Evolutionary conservation across 1,139 yeast species (phyloP), one percentile per base, ranked within the genome.

Genomic region (Scheffersomyces titani): DNA sequence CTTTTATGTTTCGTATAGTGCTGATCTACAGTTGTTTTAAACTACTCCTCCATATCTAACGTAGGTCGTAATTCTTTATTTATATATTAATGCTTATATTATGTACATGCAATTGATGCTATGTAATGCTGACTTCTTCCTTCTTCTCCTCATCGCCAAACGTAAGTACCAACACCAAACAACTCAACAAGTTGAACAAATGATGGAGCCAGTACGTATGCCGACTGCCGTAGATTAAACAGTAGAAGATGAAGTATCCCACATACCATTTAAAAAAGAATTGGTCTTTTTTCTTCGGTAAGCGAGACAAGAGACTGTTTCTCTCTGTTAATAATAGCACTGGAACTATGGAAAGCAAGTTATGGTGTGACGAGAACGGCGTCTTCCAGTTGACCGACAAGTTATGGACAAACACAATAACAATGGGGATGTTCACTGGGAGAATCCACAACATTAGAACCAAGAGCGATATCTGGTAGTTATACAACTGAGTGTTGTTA

Each of bases 361-460:
- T 89, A 67, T 89, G 94, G 67, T 89, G 94, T 0, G 93, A 87
- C 18, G 89, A 84, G 63, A 89, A 89, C 21, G 93, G 90, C 0
- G 92, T 88, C 54, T 77, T 82, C 93, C 94, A 89, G 61, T 80
- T 83, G 47, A 89, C 79, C 1, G 88, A 80, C 58, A 88, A 73
- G 66, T 89, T 88, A 66, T 89, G 93, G 24, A 88, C 74, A 71
- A 88, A 88, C 2, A 89, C 94, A 59, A 89, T 75, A 36, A 89
- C 68, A 1, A 88, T 85, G 0, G 96, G 94, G 0, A 85, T 75
- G 63, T 88, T 86, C 36, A 89, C 83, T 1, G 92, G 92, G 11
- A 88, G 70, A 7, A 88, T 76, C 87, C 92, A 87, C 9, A 88
- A 60, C 86, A 88, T 83, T 52, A 88, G 65, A 61, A 88, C 70